Evolutionary conservation across 129 eudicot genomes (phyloP).

Genomic region (Artemisia argyi): DNA sequence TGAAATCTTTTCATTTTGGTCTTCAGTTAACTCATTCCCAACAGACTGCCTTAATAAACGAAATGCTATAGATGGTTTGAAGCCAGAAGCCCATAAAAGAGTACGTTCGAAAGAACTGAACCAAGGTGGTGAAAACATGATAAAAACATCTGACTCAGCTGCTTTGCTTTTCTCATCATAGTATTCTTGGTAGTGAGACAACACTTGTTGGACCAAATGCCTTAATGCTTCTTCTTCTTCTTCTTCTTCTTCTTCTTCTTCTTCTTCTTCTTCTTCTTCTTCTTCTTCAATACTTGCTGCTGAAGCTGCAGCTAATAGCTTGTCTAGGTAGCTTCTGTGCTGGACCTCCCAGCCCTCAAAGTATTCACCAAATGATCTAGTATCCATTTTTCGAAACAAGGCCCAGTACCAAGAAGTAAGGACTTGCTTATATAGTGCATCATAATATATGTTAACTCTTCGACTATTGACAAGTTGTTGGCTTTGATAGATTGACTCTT

Average conservation of each 20-base stretch:
- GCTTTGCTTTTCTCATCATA: slow-evolving; percentile 37
- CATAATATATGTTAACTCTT: too few species aligned
- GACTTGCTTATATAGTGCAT: too few species aligned
- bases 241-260: too few species aligned
- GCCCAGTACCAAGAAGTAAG: too few species aligned
- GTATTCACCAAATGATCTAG: slow-evolving; percentile 25
- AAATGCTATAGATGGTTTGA: slow-evolving; percentile 47
- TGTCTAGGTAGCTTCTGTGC: slow-evolving; percentile 27
- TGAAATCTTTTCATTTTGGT: slow-evolving; percentile 32
- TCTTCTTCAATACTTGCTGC: neutral
- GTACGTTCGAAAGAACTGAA: slow-evolving; percentile 46
- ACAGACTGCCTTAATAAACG: slow-evolving; percentile 22
- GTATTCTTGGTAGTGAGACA: slow-evolving; percentile 43
- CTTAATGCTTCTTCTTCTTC: too few species aligned
- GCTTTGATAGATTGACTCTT: too few species aligned
- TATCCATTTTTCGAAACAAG: neutral
- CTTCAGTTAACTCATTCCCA: slow-evolving; percentile 17
- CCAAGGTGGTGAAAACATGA: slow-evolving; percentile 57
- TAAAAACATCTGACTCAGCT: slow-evolving; percentile 31
- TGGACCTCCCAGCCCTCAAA: slow-evolving; percentile 32
- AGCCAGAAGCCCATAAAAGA: slow-evolving; percentile 43
- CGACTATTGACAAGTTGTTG: too few species aligned
- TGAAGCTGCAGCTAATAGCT: slow-evolving; percentile 12
- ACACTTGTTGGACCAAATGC: slow-evolving; percentile 34
- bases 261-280: too few species aligned